Percentiles rank a stretch among this genome's conserved stretches.
Conservation (phyloP, 176 grass and related monocot genomes). For the Rhynchospora tenuis region DNA sequence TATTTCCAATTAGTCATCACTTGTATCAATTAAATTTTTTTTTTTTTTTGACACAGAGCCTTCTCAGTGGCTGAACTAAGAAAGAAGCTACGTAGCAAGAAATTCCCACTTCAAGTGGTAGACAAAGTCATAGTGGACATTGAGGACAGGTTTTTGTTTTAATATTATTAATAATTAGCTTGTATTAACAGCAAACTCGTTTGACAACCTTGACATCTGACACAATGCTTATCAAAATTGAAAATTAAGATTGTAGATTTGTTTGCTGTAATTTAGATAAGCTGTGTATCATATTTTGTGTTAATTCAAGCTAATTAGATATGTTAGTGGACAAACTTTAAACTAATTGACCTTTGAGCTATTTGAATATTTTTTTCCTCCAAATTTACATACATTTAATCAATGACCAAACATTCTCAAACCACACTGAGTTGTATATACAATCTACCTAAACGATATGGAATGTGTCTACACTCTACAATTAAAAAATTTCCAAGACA, state of each 20-base stretch:
- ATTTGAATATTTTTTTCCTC: background rate
- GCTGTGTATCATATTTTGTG: background rate
- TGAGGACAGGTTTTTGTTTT: conserved; percentile 49
- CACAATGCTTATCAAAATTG: background rate
- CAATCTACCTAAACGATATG: background rate
- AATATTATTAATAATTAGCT: conserved; percentile 1
- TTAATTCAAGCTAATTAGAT: too few species aligned
- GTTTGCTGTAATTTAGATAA: background rate
- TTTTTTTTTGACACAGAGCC: conserved; percentile 43
- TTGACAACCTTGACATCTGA: background rate
- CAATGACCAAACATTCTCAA: background rate
- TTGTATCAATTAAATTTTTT: background rate
- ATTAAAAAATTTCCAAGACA: background rate
- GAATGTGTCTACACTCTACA: background rate
- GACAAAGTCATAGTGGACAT: conserved; percentile 54
- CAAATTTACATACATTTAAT: background rate
- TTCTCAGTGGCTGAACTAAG: conserved; percentile 71
- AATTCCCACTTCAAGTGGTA: conserved; percentile 45
- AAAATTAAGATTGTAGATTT: background rate
- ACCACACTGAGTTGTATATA: background rate
- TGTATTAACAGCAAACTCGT: background rate
- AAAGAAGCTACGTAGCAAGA: conserved; percentile 76
- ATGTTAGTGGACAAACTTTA: too few species aligned
- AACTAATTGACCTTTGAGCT: background rate
- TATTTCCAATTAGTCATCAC: conserved; percentile 19